A percentile compares a stretch with the other conserved stretches of the same genome.
Conservation (phyloP, 768 basidiomycete species). For the Cystofilobasidium ferigula region DNA sequence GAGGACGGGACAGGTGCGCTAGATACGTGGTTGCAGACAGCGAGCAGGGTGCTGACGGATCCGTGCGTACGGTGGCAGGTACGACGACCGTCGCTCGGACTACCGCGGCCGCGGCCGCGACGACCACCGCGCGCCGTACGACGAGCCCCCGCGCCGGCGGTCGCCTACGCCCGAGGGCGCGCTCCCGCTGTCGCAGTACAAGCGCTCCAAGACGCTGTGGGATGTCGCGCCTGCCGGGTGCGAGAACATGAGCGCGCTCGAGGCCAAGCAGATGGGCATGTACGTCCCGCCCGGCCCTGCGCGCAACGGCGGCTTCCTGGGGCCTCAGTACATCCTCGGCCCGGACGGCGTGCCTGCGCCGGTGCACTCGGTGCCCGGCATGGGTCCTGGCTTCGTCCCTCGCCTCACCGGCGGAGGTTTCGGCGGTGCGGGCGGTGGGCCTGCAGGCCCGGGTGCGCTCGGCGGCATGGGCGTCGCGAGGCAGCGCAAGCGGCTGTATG, state of each 20-base stretch:
- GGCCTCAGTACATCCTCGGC: constrained; percentile 43
- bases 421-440: constrained; percentile 43
- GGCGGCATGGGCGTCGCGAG: constrained; percentile 56
- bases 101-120: constrained; percentile 39
- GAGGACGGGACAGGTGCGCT: constrained; percentile 18
- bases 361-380: background rate
- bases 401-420: background rate
- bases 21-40: background rate
- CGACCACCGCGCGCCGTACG: constrained; percentile 39
- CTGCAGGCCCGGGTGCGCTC: background rate
- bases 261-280: constrained; percentile 96
- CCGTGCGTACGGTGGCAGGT: background rate
- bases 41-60: background rate
- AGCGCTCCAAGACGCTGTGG: constrained; percentile 86
- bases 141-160: constrained; percentile 63
- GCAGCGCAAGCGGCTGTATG: constrained; percentile 88
- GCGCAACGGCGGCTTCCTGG: constrained; percentile 70
- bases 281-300: constrained; percentile 96
- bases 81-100: constrained; percentile 35
- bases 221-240: constrained; percentile 92
- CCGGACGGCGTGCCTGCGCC: constrained; percentile 21
- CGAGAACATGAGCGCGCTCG: constrained; percentile 84
- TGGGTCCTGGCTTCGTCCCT: constrained; percentile 3
- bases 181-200: constrained; percentile 69
- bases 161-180: constrained; percentile 84